A percentile compares a stretch with the other conserved stretches of the same genome.
Evolutionary conservation across 192 early-diverging fungal genomes (phyloP).

Genomic region (Cetraspora pellucida): DNA sequence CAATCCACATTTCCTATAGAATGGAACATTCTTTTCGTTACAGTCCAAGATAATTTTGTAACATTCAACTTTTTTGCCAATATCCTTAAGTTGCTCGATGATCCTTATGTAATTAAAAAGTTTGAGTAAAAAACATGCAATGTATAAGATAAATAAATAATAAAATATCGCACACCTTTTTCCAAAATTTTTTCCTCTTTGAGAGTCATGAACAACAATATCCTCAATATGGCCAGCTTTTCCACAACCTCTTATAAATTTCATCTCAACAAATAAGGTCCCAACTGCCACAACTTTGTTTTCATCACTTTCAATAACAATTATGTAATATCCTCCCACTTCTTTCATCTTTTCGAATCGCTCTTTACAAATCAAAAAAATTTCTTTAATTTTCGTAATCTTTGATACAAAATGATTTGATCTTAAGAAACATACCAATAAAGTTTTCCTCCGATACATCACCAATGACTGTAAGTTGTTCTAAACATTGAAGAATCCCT

Average conservation of each 20-base stretch:
- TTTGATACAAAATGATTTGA: neutral
- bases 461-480: slow-evolving; percentile 80
- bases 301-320: slow-evolving; percentile 81
- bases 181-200: slow-evolving; percentile 73
- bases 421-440: slow-evolving; percentile 44
- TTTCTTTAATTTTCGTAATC: neutral
- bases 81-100: slow-evolving; percentile 84
- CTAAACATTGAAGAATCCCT: slow-evolving; percentile 64
- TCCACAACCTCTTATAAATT: slow-evolving; percentile 82
- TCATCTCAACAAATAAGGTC: slow-evolving; percentile 87
- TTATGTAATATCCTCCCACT: slow-evolving; percentile 68
- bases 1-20: slow-evolving; percentile 93
- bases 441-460: slow-evolving; percentile 71
- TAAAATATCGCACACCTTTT: slow-evolving; percentile 40
- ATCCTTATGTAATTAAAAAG: slow-evolving; percentile 44
- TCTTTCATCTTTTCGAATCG: slow-evolving; percentile 76
- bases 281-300: slow-evolving; percentile 78
- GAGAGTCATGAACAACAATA: slow-evolving; percentile 74
- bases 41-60: slow-evolving; percentile 88
- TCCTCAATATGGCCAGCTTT: slow-evolving; percentile 93
- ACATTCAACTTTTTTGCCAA: slow-evolving; percentile 77
- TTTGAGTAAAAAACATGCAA: neutral
- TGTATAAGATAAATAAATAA: neutral
- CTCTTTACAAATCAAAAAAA: slow-evolving; percentile 46
- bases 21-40: slow-evolving; percentile 75